A percentile compares a stretch with the other conserved stretches of the same genome.
These are phyloP conservation scores for Anthracocystis walkeri DNA, from an alignment of 1,284 basidiomycete genomes.

Conservation along the genomic window DNA sequence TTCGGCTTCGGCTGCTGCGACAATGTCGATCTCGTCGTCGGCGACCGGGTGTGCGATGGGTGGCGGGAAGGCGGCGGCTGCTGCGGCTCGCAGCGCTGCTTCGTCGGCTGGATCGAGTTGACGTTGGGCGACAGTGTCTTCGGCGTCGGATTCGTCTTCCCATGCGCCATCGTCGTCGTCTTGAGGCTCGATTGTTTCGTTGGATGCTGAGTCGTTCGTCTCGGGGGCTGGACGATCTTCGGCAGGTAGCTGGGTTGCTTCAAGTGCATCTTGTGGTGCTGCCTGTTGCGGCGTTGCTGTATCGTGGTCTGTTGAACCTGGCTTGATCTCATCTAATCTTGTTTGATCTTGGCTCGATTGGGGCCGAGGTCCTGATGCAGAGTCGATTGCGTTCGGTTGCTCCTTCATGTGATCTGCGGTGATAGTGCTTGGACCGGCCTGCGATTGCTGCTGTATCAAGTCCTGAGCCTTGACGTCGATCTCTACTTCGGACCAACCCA, in stretches of 20 bases:
- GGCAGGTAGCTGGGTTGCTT: not conserved
- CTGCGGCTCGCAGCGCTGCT: constrained; percentile 22
- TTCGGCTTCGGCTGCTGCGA: constrained; percentile 33
- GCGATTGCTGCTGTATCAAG: constrained; percentile 1
- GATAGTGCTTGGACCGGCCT: not conserved
- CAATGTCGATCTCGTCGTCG: constrained; percentile 29
- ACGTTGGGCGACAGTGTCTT: not conserved
- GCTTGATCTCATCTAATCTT: not conserved
- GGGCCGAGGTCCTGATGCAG: not conserved
- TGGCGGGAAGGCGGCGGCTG: constrained; percentile 30
- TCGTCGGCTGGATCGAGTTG: constrained; percentile 13
- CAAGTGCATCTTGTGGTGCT: not conserved
- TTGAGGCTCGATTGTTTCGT: not conserved
- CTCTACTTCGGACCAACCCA: constrained; percentile 28
- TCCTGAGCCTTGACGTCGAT: not conserved
- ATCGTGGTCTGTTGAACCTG: not conserved
- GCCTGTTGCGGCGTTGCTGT: not conserved
- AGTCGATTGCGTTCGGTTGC: too few species aligned
- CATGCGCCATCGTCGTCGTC: constrained; percentile 21
- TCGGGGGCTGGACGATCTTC: not conserved
- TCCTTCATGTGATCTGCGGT: too few species aligned
- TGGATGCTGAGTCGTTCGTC: not conserved
- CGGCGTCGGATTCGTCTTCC: constrained; percentile 33
- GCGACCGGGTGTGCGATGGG: constrained; percentile 18
- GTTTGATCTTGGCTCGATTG: too few species aligned